A percentile compares a stretch with the other conserved stretches of the same genome.
Evolutionary conservation across 2,329 filamentous ascomycete genomes (phyloP).

Genomic region (Cladosporium sphaerospermum): DNA sequence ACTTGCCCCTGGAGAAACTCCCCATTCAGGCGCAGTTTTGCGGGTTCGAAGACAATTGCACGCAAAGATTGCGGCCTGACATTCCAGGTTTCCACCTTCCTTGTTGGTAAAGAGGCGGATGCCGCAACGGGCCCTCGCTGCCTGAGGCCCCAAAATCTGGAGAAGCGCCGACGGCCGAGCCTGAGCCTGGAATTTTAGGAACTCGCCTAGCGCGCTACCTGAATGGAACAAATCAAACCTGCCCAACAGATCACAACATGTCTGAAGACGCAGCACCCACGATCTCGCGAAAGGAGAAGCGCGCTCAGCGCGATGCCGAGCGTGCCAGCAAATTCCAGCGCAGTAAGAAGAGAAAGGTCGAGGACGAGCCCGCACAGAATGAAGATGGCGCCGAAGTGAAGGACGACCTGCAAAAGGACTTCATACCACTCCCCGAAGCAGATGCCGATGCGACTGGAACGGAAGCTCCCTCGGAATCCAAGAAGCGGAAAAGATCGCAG

Average conservation of each 20-base stretch:
- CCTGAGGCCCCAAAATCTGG: too few relatives aligned
- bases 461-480: conserved; percentile 15
- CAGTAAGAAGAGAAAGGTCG: conserved; percentile 26
- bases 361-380: conserved; percentile 18
- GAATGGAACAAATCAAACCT: not conserved
- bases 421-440: conserved; percentile 13
- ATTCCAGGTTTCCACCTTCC: too few relatives aligned
- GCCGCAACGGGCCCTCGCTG: too few relatives aligned
- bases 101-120: too few relatives aligned
- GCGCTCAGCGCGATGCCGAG: conserved; percentile 31
- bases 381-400: conserved; percentile 18
- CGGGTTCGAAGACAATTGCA: too few relatives aligned
- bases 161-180: too few relatives aligned
- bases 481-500: conserved; percentile 23
- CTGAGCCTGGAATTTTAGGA: too few relatives aligned
- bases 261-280: conserved; percentile 21
- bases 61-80: too few relatives aligned
- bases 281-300: conserved; percentile 30
- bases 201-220: too few relatives aligned
- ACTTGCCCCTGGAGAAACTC: too few relatives aligned
- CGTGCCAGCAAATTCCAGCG: conserved; percentile 27
- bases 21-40: too few relatives aligned
- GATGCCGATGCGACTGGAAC: conserved; percentile 9
- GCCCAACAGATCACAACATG: conserved; percentile 13
- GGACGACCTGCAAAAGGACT: conserved; percentile 17